Evolutionary conservation across 1,284 basidiomycete genomes (phyloP).

Genomic region (Thecaphora frezii): DNA sequence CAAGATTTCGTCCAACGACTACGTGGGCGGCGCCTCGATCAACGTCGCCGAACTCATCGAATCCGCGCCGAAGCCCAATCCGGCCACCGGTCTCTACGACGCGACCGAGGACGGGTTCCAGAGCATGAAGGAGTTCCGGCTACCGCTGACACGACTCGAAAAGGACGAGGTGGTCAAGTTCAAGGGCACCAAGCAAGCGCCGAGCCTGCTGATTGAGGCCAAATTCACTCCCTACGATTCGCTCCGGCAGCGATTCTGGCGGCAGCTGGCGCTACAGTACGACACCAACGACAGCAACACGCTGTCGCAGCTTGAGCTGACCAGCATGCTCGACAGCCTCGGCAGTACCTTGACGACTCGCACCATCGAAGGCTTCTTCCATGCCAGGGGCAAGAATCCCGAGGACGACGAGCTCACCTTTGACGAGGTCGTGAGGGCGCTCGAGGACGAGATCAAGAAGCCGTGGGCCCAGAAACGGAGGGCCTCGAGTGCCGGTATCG

Average conservation of each 20-base stretch:
- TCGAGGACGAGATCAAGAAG: conserved; percentile 44
- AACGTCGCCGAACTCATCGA: conserved; percentile 40
- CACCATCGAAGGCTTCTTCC: conserved; percentile 70
- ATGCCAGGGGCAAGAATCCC: conserved; percentile 66
- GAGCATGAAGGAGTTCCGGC: conserved; percentile 31
- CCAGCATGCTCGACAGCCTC: conserved; percentile 94
- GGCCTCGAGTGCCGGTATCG: conserved; percentile 5
- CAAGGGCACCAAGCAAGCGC: conserved; percentile 14
- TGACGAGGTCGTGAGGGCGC: conserved; percentile 65
- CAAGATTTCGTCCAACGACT: conserved; percentile 52
- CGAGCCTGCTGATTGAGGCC: conserved; percentile 65
- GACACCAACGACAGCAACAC: conserved; percentile 81
- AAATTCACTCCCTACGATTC: conserved; percentile 89
- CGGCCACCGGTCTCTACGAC: conserved; percentile 42
- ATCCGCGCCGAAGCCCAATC: conserved; percentile 40
- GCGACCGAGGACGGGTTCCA: conserved; percentile 23
- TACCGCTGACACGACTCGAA: conserved; percentile 36
- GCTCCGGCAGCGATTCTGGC: conserved; percentile 71
- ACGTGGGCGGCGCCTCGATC: conserved; percentile 44
- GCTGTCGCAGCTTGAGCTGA: conserved; percentile 82
- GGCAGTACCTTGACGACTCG: conserved; percentile 82
- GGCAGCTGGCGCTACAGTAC: conserved; percentile 84
- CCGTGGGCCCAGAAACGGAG: conserved; percentile 39
- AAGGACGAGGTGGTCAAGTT: conserved; percentile 45
- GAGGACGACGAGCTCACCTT: conserved; percentile 74